Evolutionary conservation across 345 rosid species (phyloP).

Genomic region (Dipteronia dyeriana): DNA sequence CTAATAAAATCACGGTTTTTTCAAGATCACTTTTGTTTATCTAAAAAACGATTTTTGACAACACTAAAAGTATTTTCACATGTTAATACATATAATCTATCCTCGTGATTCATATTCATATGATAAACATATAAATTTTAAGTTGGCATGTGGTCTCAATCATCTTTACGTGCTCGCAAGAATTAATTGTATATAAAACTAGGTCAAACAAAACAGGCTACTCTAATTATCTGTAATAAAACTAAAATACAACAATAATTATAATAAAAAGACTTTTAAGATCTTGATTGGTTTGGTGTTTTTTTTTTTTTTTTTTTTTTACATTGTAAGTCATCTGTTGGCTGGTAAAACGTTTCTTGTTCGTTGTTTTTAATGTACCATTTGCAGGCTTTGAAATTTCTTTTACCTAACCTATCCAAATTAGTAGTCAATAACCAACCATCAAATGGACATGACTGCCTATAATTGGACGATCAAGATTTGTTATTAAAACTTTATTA

Average conservation of each 20-base stretch:
- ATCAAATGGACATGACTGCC: not conserved
- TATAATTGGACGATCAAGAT: not conserved
- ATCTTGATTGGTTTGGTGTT: not conserved
- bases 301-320: not conserved
- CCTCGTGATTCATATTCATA: not conserved
- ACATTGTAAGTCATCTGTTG: not conserved
- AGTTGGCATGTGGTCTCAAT: conserved; percentile 37
- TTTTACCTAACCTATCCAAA: not conserved
- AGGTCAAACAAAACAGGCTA: conserved; percentile 37
- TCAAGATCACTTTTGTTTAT: too few relatives aligned
- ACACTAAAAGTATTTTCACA: too few relatives aligned
- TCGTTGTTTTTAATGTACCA: not conserved
- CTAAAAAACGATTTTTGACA: too few relatives aligned
- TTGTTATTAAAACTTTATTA: not conserved
- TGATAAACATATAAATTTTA: not conserved
- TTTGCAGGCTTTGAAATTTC: not conserved
- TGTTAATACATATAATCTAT: not conserved
- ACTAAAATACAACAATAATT: not conserved
- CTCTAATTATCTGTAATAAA: not conserved
- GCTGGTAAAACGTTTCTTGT: conserved; percentile 16
- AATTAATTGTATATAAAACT: conserved; percentile 5
- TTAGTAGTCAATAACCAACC: not conserved
- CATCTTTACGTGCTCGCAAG: conserved; percentile 40
- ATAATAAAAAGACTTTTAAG: not conserved
- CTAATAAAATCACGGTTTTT: too few relatives aligned